Conservation (phyloP, 192 early-diverging fungal species). For the Mortierella claussenii region DNA sequence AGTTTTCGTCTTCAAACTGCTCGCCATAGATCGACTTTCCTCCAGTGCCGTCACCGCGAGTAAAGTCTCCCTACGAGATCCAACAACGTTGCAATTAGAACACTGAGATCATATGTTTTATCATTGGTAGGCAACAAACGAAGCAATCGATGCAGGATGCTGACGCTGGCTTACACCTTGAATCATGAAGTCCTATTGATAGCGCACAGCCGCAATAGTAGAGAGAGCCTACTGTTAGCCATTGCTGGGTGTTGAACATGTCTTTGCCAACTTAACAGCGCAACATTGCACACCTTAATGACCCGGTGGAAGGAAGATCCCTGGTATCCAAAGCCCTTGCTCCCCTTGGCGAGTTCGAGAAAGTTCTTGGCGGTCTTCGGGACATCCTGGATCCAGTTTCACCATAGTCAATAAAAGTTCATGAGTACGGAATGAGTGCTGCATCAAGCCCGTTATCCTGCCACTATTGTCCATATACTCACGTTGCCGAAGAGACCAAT, state of each 20-base stretch:
- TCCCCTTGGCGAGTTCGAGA: slow-evolving; percentile 89
- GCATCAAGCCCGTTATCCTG: too few species aligned
- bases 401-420: neutral
- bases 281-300: slow-evolving; percentile 58
- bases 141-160: too few species aligned
- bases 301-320: slow-evolving; percentile 70
- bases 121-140: too few species aligned
- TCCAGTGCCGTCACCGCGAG: slow-evolving; percentile 78
- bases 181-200: slow-evolving; percentile 58
- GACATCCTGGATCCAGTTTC: slow-evolving; percentile 46
- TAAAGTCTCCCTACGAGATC: slow-evolving; percentile 70
- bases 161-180: slow-evolving; percentile 49
- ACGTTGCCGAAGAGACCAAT: slow-evolving; percentile 81
- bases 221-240: neutral
- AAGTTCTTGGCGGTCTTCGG: slow-evolving; percentile 93
- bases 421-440: neutral
- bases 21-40: slow-evolving; percentile 87
- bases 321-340: slow-evolving; percentile 42
- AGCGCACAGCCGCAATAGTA: too few species aligned
- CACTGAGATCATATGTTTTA: slow-evolving; percentile 39
- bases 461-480: too few species aligned
- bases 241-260: too few species aligned
- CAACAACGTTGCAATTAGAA: slow-evolving; percentile 20
- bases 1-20: slow-evolving; percentile 83
- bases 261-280: neutral